These are phyloP conservation scores for Colletotrichum limetticola DNA, from an alignment of 2,329 filamentous ascomycete genomes.

Conservation along the genomic window DNA sequence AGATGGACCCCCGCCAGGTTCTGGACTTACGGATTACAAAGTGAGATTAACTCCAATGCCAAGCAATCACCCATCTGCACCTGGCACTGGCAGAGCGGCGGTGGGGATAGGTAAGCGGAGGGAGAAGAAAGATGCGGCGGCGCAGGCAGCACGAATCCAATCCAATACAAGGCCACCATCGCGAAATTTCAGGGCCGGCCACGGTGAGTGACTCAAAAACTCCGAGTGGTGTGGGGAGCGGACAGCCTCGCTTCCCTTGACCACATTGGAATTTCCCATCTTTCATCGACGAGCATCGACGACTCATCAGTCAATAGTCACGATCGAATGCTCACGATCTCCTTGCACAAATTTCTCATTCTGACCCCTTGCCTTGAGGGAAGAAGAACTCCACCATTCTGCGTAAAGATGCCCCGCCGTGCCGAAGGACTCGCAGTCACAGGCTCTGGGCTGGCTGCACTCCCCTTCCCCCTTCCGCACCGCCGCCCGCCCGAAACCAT, in stretches of 20 bases:
- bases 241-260: not conserved
- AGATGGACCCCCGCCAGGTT: not conserved
- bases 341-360: not conserved
- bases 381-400: no score
- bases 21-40: slow-evolving; percentile 14
- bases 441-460: not conserved
- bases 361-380: not conserved
- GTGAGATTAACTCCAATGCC: slow-evolving; percentile 15
- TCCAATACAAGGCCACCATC: not conserved
- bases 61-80: not conserved
- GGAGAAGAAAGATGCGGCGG: not conserved
- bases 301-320: no score
- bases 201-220: not conserved
- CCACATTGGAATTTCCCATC: not conserved
- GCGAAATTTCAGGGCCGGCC: not conserved
- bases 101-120: not conserved
- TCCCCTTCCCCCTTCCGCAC: not conserved
- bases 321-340: no score
- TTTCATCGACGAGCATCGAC: no score
- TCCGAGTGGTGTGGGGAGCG: not conserved
- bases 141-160: not conserved
- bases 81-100: not conserved
- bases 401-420: not conserved
- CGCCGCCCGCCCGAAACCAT: not conserved
- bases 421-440: not conserved